These are phyloP conservation scores for Boletus pseudopeckii DNA, from an alignment of 768 basidiomycete species.

Conservation along the genomic window DNA sequence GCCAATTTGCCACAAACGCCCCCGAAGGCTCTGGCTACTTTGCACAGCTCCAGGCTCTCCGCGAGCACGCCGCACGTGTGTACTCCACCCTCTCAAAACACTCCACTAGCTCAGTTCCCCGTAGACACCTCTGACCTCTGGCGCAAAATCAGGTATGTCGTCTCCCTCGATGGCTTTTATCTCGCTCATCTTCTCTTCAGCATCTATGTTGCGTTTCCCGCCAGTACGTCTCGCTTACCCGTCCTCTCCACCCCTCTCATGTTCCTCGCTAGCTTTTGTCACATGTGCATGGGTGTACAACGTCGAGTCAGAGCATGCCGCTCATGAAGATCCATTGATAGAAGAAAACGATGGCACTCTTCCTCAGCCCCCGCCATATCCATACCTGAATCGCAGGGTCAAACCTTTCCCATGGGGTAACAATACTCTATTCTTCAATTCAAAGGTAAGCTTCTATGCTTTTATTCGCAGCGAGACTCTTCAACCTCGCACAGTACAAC, in stretches of 20 bases:
- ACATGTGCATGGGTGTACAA: constrained; percentile 46
- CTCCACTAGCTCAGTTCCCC: constrained; percentile 9
- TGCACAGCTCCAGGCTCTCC: constrained; percentile 52
- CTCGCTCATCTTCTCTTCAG: constrained; percentile 35
- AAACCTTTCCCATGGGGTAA: constrained; percentile 86
- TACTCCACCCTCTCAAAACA: constrained; percentile 8
- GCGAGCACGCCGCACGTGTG: constrained; percentile 64
- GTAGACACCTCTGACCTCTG: constrained; percentile 76
- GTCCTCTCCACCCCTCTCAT: constrained; percentile 10
- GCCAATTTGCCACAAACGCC: constrained; percentile 40
- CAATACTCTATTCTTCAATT: constrained; percentile 82
- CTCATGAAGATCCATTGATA: constrained; percentile 67
- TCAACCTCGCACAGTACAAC: constrained; percentile 45
- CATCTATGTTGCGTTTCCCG: constrained; percentile 72
- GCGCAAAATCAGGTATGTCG: constrained; percentile 80
- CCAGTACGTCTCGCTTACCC: constrained; percentile 49
- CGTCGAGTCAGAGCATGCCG: constrained; percentile 60
- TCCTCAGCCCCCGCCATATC: constrained; percentile 67
- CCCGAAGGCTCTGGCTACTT: constrained; percentile 42
- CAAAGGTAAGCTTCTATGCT: constrained; percentile 46
- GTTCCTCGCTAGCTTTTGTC: constrained; percentile 16
- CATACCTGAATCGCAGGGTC: constrained; percentile 70
- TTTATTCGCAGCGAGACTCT: background rate
- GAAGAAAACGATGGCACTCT: constrained; percentile 70
- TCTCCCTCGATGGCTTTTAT: background rate